A percentile compares a stretch with the other conserved stretches of the same genome.
phyloP scores from a whole-genome alignment of 2,329 filamentous ascomycete genomes.

The Epichloe aotearoae region DNA sequence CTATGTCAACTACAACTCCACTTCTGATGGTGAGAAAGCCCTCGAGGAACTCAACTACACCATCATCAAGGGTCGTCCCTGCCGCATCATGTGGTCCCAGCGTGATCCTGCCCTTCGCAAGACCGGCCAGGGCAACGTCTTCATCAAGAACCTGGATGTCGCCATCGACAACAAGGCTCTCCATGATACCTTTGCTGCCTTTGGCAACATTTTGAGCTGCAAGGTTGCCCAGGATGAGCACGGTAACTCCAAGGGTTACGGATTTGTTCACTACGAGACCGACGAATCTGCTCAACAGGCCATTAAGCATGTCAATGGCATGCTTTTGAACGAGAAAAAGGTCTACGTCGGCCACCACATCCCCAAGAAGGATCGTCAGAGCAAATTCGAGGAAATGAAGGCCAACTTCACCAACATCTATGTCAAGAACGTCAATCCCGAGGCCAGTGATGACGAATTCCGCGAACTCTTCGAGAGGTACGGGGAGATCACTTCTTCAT shows the following conservation, averaged over 20 bases:
- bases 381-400: slow-evolving; percentile 99
- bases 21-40: slow-evolving; percentile 89
- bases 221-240: slow-evolving; percentile 98
- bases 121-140: slow-evolving; percentile 97
- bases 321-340: slow-evolving; percentile 99
- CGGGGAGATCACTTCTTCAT: slow-evolving; percentile 90
- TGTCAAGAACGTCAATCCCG: slow-evolving; percentile 88
- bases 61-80: slow-evolving; percentile 94
- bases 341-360: slow-evolving; percentile 99
- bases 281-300: slow-evolving; percentile 92
- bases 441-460: slow-evolving; percentile 89
- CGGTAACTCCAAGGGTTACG: slow-evolving; percentile 95
- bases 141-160: slow-evolving; percentile 99
- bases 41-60: slow-evolving; percentile 99
- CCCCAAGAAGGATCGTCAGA: slow-evolving; percentile 99
- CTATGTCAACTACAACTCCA: slow-evolving; percentile 99
- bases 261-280: slow-evolving; percentile 99
- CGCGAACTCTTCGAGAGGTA: slow-evolving; percentile 82
- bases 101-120: slow-evolving; percentile 97
- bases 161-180: slow-evolving; percentile 99
- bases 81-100: slow-evolving; percentile 99
- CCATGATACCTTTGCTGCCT: slow-evolving; percentile 97
- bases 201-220: slow-evolving; percentile 98
- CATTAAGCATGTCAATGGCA: slow-evolving; percentile 99
- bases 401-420: slow-evolving; percentile 99